Evolutionary conservation across 2,329 filamentous ascomycete species (phyloP).

Genomic region (Tothia fuscella): DNA sequence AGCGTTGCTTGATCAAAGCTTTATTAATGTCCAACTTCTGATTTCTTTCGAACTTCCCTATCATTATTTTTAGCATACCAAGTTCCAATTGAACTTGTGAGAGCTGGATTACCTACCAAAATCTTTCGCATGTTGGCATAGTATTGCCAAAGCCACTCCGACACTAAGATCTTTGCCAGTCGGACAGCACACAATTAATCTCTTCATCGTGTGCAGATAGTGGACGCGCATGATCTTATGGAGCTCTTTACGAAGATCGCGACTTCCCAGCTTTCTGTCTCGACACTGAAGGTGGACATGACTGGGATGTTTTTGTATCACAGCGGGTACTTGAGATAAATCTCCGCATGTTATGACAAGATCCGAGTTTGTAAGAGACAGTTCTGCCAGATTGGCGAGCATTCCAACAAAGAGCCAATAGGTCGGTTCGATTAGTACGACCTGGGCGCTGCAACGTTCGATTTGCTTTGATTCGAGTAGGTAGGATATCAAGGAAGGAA

Average conservation of each 20-base stretch:
- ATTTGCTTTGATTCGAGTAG: constrained; percentile 22
- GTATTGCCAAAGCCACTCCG: constrained; percentile 61
- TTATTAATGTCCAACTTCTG: constrained; percentile 47
- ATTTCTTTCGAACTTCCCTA: no score
- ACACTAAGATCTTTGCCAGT: constrained; percentile 71
- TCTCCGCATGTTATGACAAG: constrained; percentile 33
- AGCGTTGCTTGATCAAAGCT: constrained; percentile 58
- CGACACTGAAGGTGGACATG: constrained; percentile 54
- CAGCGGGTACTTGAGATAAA: constrained; percentile 17
- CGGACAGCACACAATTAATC: constrained; percentile 54
- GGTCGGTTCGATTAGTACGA: constrained; percentile 29
- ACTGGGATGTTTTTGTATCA: constrained; percentile 36
- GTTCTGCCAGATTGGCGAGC: constrained; percentile 24
- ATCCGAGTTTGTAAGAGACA: constrained; percentile 27
- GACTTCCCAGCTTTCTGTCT: constrained; percentile 64
- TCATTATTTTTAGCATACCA: no score
- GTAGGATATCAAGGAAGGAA: constrained; percentile 39
- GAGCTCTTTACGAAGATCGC: constrained; percentile 66
- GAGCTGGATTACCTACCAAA: constrained; percentile 31
- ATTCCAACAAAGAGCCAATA: constrained; percentile 28
- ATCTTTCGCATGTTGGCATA: constrained; percentile 62
- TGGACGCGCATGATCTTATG: constrained; percentile 42
- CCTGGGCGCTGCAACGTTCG: constrained; percentile 8
- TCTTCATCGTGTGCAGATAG: constrained; percentile 18
- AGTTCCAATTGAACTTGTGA: no score